Conservation (phyloP, 1,284 basidiomycete genomes). For the Porogramme epimiltina region DNA sequence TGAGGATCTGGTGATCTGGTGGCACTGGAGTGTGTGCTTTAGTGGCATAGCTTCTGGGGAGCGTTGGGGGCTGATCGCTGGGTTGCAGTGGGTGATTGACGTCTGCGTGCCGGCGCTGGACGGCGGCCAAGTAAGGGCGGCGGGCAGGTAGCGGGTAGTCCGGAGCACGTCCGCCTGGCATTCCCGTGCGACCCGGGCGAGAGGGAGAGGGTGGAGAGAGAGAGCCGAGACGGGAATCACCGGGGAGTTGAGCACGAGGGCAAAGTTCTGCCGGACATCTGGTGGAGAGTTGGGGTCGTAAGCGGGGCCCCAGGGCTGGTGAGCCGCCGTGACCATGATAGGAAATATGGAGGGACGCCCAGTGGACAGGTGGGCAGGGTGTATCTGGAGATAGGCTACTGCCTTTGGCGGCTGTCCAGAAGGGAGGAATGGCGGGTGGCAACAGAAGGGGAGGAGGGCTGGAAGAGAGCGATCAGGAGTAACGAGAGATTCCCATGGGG, state of each 20-base stretch:
- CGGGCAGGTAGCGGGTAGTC: too few relatives aligned
- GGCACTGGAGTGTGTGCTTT: constrained; percentile 6
- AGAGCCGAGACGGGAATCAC: constrained; percentile 10
- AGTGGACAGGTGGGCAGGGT: too few relatives aligned
- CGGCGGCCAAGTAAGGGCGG: too few relatives aligned
- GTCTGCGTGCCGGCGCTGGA: constrained; percentile 5
- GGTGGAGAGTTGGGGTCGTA: not conserved
- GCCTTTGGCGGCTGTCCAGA: too few relatives aligned
- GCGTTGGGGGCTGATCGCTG: not conserved
- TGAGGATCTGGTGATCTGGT: too few relatives aligned
- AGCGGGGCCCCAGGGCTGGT: too few relatives aligned
- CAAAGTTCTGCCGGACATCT: constrained; percentile 9
- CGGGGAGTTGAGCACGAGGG: constrained; percentile 4
- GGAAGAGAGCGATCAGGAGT: too few relatives aligned
- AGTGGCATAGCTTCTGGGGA: constrained; percentile 15
- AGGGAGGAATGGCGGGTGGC: too few relatives aligned
- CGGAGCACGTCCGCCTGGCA: too few relatives aligned
- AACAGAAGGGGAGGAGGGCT: too few relatives aligned
- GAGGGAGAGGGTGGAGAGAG: not conserved
- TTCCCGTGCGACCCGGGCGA: not conserved
- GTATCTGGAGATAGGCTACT: too few relatives aligned
- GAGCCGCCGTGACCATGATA: not conserved
- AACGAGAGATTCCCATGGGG: too few relatives aligned
- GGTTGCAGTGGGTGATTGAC: constrained; percentile 17
- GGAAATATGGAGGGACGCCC: constrained; percentile 5